phyloP scores from a whole-genome alignment of 2,329 filamentous ascomycete genomes.

The Samsoniella hepiali region DNA sequence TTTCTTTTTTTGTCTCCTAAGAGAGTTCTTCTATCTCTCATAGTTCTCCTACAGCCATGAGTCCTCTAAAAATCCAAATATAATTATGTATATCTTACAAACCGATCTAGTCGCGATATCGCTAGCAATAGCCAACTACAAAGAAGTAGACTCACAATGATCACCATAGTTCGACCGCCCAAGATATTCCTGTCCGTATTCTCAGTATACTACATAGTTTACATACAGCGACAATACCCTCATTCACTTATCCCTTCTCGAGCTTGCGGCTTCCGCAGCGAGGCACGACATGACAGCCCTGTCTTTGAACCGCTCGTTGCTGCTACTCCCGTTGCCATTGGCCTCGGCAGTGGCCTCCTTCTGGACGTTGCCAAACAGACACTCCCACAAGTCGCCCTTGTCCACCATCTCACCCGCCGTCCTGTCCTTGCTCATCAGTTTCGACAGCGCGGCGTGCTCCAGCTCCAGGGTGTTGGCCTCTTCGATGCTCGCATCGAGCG shows the following conservation, averaged over 20 bases:
- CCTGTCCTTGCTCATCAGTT: constrained; percentile 66
- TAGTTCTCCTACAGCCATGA: no score
- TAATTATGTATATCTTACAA: neutral
- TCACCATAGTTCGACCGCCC: neutral
- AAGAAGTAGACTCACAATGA: no score
- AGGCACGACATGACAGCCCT: constrained; percentile 34
- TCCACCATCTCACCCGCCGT: constrained; percentile 76
- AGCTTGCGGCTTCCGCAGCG: constrained; percentile 44
- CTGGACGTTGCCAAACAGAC: constrained; percentile 66
- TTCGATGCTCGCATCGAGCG: constrained; percentile 65
- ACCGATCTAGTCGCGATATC: no score
- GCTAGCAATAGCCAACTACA: neutral
- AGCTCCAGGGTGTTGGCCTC: constrained; percentile 82
- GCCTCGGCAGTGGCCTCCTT: constrained; percentile 17
- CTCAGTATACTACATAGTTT: neutral
- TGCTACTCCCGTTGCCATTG: constrained; percentile 27
- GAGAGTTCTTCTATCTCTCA: no score
- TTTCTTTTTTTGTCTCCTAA: no score
- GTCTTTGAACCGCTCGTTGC: constrained; percentile 16
- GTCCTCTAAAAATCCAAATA: no score
- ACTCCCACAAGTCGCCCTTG: constrained; percentile 80
- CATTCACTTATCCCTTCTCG: constrained; percentile 25
- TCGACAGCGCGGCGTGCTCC: constrained; percentile 66
- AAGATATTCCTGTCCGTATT: neutral
- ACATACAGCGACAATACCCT: neutral